These are phyloP conservation scores for Sanghuangporus baumii DNA, from an alignment of 1,284 basidiomycete genomes.

Conservation along the genomic window DNA sequence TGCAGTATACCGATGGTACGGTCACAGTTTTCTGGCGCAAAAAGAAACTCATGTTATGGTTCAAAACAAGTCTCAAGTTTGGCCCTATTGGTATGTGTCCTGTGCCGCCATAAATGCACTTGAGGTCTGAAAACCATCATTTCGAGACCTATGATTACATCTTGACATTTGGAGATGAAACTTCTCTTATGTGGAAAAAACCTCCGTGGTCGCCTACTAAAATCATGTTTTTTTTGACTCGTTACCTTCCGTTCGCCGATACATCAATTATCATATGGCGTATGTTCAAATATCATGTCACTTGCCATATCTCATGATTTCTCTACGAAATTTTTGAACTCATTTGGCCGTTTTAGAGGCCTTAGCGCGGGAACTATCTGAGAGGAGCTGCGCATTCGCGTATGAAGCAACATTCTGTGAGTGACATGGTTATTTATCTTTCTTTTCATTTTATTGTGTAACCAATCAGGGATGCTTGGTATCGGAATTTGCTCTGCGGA, in stretches of 20 bases:
- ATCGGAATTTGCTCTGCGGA: background rate
- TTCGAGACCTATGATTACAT: constrained; percentile 3
- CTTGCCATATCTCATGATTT: background rate
- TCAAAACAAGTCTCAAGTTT: background rate
- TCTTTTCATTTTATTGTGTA: background rate
- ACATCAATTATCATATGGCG: constrained; percentile 5
- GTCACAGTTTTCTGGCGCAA: background rate
- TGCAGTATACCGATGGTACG: background rate
- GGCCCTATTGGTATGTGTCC: background rate
- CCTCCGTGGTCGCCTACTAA: background rate
- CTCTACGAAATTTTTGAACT: background rate
- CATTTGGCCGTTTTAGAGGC: background rate
- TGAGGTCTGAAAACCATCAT: background rate
- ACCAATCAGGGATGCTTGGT: background rate
- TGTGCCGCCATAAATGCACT: background rate
- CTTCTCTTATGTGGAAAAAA: background rate
- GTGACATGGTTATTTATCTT: background rate
- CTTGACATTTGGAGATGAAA: constrained; percentile 4
- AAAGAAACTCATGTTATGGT: background rate
- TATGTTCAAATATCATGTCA: background rate
- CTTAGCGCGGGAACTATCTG: background rate
- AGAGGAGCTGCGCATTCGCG: background rate
- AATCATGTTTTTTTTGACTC: constrained; percentile 9
- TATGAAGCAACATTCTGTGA: background rate
- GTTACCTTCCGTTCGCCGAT: constrained; percentile 11